Evolutionary conservation across 1,284 basidiomycete genomes (phyloP), one percentile per base, ranked within the genome.

Genomic region (Sporisorium scitamineum): DNA sequence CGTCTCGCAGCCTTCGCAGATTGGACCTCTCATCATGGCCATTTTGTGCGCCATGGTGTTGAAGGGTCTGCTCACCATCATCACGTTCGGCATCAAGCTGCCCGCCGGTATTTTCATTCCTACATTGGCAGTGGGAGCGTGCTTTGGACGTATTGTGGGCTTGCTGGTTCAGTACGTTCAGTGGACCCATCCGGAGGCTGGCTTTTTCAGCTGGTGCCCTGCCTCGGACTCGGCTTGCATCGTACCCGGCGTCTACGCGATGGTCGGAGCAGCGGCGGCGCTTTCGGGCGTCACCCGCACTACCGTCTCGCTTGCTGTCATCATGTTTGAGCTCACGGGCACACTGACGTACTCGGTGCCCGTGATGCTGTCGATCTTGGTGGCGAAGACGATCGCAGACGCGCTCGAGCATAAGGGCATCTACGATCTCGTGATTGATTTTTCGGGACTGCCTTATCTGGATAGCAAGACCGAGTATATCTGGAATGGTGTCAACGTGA

Each of bases 251-350:
- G 92, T 93, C 77, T 94, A 94, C 80, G 91, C 92, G 16, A 91
- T 93, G 24, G 90, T 94, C 39, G 93, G 93, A 1, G 92, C 92
- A 20, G 90, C 92, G 31, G 91, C 92, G 1, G 91, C 93, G 88
- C 86, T 94, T 0, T 92, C 90, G 9, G 93, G 59, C 88, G 90
- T 65, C 88, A 93, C 84, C 83, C 89, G 93, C 39, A 93, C 93
- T 16, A 94, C 94, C 0, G 93, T 97, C 10, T 95, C 94, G 2
- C 89, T 97, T 54, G 95, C 94, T 2, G 95, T 98, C 58, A 98
- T 98, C 87, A 94, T 97, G 90, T 94, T 97, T 81, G 96, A 98
- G 86, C 89, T 99, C 52, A 99, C 95, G 27, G 93, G 94, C 71
- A 95, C 94, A 1, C 87, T 99, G 72, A 95, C 93, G 5, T 97